These are phyloP conservation scores for Corniculantispora saksenae DNA, from an alignment of 2,329 filamentous ascomycete genomes.

Conservation along the genomic window DNA sequence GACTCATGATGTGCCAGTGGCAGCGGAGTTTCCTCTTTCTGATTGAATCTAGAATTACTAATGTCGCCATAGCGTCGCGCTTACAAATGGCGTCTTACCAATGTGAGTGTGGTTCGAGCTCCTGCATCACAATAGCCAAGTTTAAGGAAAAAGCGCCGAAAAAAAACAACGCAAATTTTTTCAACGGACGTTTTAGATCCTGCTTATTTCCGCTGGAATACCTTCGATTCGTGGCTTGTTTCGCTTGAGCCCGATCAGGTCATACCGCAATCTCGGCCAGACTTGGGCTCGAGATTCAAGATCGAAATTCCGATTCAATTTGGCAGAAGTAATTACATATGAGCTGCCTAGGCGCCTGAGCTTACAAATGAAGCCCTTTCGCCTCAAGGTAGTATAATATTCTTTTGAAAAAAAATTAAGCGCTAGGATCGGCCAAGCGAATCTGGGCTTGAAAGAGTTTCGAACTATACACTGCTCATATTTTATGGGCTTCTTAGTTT, in stretches of 20 bases:
- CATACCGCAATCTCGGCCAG: neutral
- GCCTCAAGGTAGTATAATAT: too few species aligned
- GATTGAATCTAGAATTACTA: neutral
- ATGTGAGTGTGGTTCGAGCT: conserved; percentile 3
- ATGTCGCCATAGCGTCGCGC: neutral
- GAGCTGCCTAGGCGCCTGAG: neutral
- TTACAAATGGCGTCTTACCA: conserved; percentile 11
- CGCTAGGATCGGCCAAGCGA: too few species aligned
- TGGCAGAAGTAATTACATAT: neutral
- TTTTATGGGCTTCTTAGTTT: too few species aligned
- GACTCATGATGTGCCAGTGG: neutral
- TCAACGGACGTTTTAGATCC: neutral
- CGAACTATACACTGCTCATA: too few species aligned
- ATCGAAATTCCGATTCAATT: neutral
- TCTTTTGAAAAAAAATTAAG: too few species aligned
- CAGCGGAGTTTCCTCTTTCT: neutral
- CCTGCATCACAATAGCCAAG: neutral
- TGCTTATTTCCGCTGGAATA: neutral
- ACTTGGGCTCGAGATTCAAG: neutral
- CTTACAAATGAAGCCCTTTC: neutral
- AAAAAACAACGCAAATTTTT: neutral
- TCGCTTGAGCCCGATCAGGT: neutral
- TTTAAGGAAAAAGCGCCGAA: neutral
- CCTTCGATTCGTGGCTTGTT: neutral
- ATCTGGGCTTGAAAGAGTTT: too few species aligned